A percentile compares a stretch with the other conserved stretches of the same genome.
Evolutionary conservation across 768 basidiomycete genomes (phyloP).

Genomic region (Boletus pseudo-olivaceus): DNA sequence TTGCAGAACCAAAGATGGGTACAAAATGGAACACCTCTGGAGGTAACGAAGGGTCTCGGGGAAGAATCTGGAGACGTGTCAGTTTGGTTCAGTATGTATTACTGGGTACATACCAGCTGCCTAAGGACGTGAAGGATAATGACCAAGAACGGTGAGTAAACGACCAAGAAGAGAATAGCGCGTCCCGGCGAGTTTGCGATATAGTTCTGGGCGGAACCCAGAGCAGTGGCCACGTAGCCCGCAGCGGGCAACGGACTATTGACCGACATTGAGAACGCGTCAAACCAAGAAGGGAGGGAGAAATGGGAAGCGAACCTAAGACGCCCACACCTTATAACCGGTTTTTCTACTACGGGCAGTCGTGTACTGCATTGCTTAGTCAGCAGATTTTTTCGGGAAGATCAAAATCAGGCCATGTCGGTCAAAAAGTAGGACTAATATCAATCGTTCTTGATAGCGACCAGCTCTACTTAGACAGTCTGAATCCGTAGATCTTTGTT

Average conservation of each 20-base stretch:
- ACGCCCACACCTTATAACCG: background rate
- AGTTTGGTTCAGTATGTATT: background rate
- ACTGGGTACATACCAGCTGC: slow-evolving; percentile 60
- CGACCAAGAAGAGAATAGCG: slow-evolving; percentile 38
- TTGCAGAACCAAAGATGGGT: slow-evolving; percentile 86
- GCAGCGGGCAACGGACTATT: slow-evolving; percentile 17
- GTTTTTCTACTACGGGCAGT: slow-evolving; percentile 4
- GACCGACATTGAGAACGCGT: slow-evolving; percentile 23
- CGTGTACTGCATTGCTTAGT: slow-evolving; percentile 18
- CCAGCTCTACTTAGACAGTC: too few relatives aligned
- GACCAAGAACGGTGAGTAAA: slow-evolving; percentile 67
- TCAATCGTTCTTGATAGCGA: too few relatives aligned
- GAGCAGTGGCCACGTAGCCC: slow-evolving; percentile 24
- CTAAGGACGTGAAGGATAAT: slow-evolving; percentile 72
- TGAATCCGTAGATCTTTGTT: too few relatives aligned
- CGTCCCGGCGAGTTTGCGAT: slow-evolving; percentile 24
- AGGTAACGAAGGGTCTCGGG: slow-evolving; percentile 68
- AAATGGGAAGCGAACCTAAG: background rate
- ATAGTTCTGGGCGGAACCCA: slow-evolving; percentile 20
- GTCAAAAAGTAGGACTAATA: too few relatives aligned
- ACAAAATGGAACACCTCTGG: slow-evolving; percentile 93
- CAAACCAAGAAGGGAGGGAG: background rate
- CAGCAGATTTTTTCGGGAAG: slow-evolving; percentile 9
- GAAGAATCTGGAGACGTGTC: slow-evolving; percentile 49
- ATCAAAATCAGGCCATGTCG: slow-evolving; percentile 17